Conservation (phyloP, 306 rosid genomes). For the Castanea mollissima region DNA sequence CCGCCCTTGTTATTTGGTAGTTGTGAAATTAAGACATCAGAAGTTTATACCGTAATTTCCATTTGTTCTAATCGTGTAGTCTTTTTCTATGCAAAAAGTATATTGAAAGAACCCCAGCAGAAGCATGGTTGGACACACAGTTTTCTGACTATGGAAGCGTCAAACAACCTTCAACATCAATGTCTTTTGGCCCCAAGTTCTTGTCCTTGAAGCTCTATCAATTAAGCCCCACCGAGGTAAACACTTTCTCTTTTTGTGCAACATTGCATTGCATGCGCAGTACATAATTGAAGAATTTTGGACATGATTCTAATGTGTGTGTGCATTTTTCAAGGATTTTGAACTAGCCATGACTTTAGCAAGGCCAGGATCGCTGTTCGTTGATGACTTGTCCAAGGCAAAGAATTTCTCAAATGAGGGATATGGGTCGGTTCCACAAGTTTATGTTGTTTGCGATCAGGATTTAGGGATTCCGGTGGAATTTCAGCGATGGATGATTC, state of each 20-base stretch:
- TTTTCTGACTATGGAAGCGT: conserved; percentile 21
- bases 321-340: conserved; percentile 36
- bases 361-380: conserved; percentile 40
- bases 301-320: neutral
- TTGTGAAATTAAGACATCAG: too few relatives aligned
- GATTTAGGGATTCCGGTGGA: conserved; percentile 31
- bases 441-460: conserved; percentile 20
- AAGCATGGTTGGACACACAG: conserved; percentile 40
- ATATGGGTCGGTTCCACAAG: conserved; percentile 42
- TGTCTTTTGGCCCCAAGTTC: conserved; percentile 37
- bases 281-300: neutral
- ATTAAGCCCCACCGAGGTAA: conserved; percentile 52
- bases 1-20: too few relatives aligned
- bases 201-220: conserved; percentile 41
- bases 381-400: conserved; percentile 36
- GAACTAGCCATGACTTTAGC: conserved; percentile 38
- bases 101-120: conserved; percentile 9
- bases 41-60: neutral
- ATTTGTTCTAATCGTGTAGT: neutral
- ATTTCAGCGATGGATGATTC: conserved; percentile 51
- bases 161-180: conserved; percentile 21
- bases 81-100: conserved; percentile 19
- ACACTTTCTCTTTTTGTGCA: neutral
- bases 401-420: conserved; percentile 32
- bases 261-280: too few relatives aligned